These are phyloP conservation scores for Cajanus cajan DNA, from an alignment of 306 rosid genomes.

Conservation along the genomic window DNA sequence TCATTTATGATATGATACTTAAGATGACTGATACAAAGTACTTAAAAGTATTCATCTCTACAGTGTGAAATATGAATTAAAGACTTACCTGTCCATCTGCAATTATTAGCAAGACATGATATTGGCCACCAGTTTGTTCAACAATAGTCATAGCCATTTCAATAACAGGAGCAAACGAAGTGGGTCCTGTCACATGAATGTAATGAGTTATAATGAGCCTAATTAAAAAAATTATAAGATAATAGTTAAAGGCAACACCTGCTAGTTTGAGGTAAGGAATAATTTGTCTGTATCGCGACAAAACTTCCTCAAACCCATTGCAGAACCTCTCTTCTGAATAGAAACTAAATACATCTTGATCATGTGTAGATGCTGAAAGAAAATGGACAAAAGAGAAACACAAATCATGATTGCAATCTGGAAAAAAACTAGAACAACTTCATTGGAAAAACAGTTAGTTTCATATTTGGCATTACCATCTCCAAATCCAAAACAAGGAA, in stretches of 20 bases:
- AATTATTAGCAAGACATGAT: constrained; percentile 80
- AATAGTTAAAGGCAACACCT: constrained; percentile 39
- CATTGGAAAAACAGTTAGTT: constrained; percentile 1
- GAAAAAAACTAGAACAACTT: constrained; percentile 12
- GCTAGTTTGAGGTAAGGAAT: constrained; percentile 69
- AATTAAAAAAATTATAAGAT: not conserved
- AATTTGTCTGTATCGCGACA: constrained; percentile 62
- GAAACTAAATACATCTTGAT: constrained; percentile 72
- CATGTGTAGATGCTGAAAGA: constrained; percentile 68
- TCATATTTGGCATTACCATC: constrained; percentile 52
- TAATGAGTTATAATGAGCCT: not conserved
- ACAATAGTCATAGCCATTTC: constrained; percentile 82
- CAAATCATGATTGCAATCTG: constrained; percentile 4
- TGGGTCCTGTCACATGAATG: constrained; percentile 57
- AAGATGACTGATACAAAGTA: not conserved
- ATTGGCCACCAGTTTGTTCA: constrained; percentile 79
- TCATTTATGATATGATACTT: constrained; percentile 15
- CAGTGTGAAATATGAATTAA: not conserved
- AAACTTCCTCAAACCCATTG: constrained; percentile 76
- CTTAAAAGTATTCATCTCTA: not conserved
- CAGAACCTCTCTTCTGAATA: constrained; percentile 51
- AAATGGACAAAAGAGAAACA: not conserved
- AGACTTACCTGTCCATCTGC: constrained; percentile 81
- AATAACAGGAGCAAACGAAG: constrained; percentile 82
- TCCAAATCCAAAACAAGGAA: constrained; percentile 90